phyloP scores from a whole-genome alignment of 495 filamentous ascomycete genomes.

The Cercophora samala region DNA sequence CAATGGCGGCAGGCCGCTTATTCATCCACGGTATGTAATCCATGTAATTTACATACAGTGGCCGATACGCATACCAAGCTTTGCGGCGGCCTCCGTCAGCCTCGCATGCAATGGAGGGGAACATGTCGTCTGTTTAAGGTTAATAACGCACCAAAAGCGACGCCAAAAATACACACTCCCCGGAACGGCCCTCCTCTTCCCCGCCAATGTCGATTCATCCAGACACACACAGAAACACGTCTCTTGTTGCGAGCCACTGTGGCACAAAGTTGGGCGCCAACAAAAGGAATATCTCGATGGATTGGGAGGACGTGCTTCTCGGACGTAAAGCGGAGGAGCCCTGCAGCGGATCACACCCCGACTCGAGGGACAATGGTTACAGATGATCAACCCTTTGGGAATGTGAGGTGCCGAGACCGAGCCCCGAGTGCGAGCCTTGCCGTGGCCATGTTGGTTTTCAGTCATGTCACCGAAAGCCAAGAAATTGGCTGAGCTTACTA shows the following conservation, averaged over 20 bases:
- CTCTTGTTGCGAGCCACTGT: constrained; percentile 4
- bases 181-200: constrained; percentile 7
- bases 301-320: not conserved
- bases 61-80: constrained; percentile 1
- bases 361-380: not conserved
- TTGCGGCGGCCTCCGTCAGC: constrained; percentile 5
- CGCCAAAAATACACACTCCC: constrained; percentile 26
- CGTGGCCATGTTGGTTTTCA: too few relatives aligned
- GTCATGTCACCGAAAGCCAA: too few relatives aligned
- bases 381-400: not conserved
- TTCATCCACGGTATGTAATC: not conserved
- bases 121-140: constrained; percentile 37
- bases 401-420: not conserved
- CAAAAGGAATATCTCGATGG: not conserved
- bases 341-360: constrained; percentile 5
- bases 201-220: not conserved
- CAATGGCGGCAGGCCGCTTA: constrained; percentile 27
- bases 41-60: too few relatives aligned
- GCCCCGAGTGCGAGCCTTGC: not conserved
- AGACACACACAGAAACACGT: not conserved
- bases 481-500: too few relatives aligned
- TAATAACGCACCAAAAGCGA: constrained; percentile 23
- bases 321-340: constrained; percentile 2
- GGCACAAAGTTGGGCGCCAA: constrained; percentile 18
- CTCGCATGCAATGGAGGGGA: constrained; percentile 1